Base-by-base conservation (phyloP, 2,329 filamentous ascomycete species). In the Penicillium sp. region DNA sequence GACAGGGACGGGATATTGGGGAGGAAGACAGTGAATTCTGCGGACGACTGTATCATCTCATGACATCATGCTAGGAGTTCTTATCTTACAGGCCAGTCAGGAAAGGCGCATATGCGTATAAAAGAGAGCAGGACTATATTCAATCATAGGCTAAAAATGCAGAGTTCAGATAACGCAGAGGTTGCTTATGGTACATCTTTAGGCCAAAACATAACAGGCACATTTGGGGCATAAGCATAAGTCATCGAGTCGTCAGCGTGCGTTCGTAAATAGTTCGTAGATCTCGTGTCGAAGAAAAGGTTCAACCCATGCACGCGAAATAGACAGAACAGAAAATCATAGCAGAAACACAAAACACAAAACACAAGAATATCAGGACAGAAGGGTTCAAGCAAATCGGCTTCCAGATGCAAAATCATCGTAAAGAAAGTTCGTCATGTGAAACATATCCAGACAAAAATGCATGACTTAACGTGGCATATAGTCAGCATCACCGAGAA, bases 181-280 rank as follows among this genome's bases (percentile, higher is more conserved):
- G 34, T 48, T 45, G 33, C 54, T 62, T 60, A 60, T 59, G 53
- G 51, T 62, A 62, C 58, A 60, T 60, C 46, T 56, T 45, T n/a
- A 56, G 44, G 37, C 43, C 42, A 54, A 46, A 33, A 56, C 16
- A 49, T 37, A 55, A 51, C 53, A 54, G 55, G 56, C 54, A 50
- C 52, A 52, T 34, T 14, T 18, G 37, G 52, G 52, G 46, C 58
- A 56, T 53, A 40, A 59, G 52, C 56, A 57, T 60, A 52, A 58
- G 49, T 61, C 59, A 54, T 61, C 31, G 51, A 52, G 39, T 60
- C 56, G 44, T 61, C 48, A 58, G 62, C 39, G 40, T 61, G 55
- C 36, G 45, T 62, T n/a, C 59, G 29, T 64, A 52, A 54, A 42
- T 49, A 54, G 10, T 43, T 64, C 64, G 55, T 60, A 53, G 31